Base-by-base conservation (phyloP, 345 rosid species). In the Adansonia digitata region DNA sequence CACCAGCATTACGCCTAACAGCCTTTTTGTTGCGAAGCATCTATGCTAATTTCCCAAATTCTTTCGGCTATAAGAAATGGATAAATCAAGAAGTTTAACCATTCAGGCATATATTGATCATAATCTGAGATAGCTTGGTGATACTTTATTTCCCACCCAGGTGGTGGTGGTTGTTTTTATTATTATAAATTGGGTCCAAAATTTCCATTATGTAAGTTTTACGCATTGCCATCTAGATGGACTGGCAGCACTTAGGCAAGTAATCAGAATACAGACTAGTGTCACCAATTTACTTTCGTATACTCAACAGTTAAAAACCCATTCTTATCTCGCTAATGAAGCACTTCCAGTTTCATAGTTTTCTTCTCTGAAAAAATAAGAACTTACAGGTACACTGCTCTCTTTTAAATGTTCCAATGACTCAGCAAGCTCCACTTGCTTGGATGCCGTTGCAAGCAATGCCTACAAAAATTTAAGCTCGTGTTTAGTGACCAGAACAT, bases 341-440 rank as follows among this genome's bases (percentile, higher is more conserved):
- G 7, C 37, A 65, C 1, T 65, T 14, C 70, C 34, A 65, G 34
- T 40, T 56, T 12, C 46, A 10, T 68, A 17, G n/a, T 29, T 26
- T 26, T 26, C 14, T 45, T 26, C 37, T 34, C 31, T 14, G 2
- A 49, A 20, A 7, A 45, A 55, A 3, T 20, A 71, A 8, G 42
- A 80, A 84, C 91, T 87, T 87, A 92, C 98, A 73, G 79, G 31
- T 65, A 83, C 75, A 77, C 74, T 79, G 75, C 75, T 77, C 34
- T 85, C 86, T 75, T 88, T 92, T 74, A 94, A 77, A 82, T 78
- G 85, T 81, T 94, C 98, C 40, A 94, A 79, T 46, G 95, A 88
- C 69, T 90, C 90, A 10, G 98, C 92, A 12, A 94, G 94, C 78
- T 94, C 95, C 29, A 91, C 82, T 85, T 94, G 98, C 80, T 88